Evolutionary conservation across 345 rosid species (phyloP).

Genomic region (Ceriops zippeliana): DNA sequence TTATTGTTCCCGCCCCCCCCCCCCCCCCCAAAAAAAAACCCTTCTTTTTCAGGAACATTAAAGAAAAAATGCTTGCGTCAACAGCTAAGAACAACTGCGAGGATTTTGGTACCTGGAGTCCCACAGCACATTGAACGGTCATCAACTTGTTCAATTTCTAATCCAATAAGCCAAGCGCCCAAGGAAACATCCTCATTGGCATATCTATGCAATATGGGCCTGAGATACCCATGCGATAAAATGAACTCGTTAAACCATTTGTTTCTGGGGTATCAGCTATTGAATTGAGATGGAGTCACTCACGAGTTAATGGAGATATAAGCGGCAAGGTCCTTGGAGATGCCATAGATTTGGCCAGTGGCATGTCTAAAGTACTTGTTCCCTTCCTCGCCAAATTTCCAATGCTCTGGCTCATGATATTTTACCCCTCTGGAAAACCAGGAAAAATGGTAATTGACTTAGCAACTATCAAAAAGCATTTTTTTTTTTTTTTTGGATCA

Average conservation of each 20-base stretch:
- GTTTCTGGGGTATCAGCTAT: neutral
- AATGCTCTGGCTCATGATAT: slow-evolving; percentile 84
- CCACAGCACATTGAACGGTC: slow-evolving; percentile 88
- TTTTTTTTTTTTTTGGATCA: too few species aligned
- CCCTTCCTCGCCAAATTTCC: slow-evolving; percentile 97
- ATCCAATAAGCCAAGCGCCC: slow-evolving; percentile 82
- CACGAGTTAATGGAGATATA: slow-evolving; percentile 75
- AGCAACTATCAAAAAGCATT: too few species aligned
- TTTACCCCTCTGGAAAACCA: slow-evolving; percentile 50
- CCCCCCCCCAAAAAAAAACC: too few species aligned
- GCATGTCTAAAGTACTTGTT: slow-evolving; percentile 93
- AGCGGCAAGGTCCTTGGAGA: slow-evolving; percentile 84
- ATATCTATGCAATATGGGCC: slow-evolving; percentile 76
- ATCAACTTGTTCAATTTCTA: slow-evolving; percentile 84
- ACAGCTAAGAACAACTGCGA: too few species aligned
- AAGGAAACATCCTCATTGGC: slow-evolving; percentile 94
- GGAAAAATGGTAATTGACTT: neutral
- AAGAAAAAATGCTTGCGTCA: too few species aligned
- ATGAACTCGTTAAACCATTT: neutral
- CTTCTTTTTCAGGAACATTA: too few species aligned
- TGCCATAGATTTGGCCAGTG: slow-evolving; percentile 82
- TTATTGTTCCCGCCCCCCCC: too few species aligned
- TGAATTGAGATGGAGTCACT: slow-evolving; percentile 12
- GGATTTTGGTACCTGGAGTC: slow-evolving; percentile 49
- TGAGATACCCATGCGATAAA: slow-evolving; percentile 14